Evolutionary conservation across 768 basidiomycete species (phyloP), one percentile per base, ranked within the genome.

Genomic region (Boletus bicolor): DNA sequence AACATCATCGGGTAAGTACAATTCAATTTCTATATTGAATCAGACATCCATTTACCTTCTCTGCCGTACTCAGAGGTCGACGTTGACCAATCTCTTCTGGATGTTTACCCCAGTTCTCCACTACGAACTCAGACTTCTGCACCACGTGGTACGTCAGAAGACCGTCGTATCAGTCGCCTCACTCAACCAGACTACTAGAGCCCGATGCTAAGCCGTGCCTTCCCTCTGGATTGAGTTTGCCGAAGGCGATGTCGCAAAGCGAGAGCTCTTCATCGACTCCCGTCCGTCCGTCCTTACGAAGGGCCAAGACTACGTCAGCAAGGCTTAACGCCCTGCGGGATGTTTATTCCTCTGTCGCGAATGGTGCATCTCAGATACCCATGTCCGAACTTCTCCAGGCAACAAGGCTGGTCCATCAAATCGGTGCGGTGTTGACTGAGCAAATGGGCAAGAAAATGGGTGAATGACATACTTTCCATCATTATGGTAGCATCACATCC

Each of bases 381-480:
- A 68, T 79, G 26, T 70, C 79, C 24, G 81, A 83, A 57, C 72
- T 84, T 14, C 58, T 79, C 14, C 75, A 76, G 28, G 80, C 79
- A 9, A 74, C 76, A 17, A 71, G 63, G 36, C 59, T 82, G 32
- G 75, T 79, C 5, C 74, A 79, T 57, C 71, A 75, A 60, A 78
- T 85, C 17, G 76, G 78, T 38, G 68, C 72, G 15, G 71, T 72
- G 32, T 60, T 84, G 55, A 79, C 76, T 32, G 78, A 79, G 56
- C 74, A 78, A 60, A 71, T 83, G 63, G 65, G 65, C 42, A 73
- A 70, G 58, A 76, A 73, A 60, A 54, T 77, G 47, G 57, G 58
- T 10, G 56, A 52, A 12, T 63, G 30, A 71, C 34, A 37, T 41
- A 7, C 5, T 54, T 41, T 34, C 35, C 28, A 10, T 49, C 44